Percentiles rank a stretch among this genome's conserved stretches.
Evolutionary conservation across 805 yeast species (phyloP).

Genomic region (Wickerhamiella hasegawae): DNA sequence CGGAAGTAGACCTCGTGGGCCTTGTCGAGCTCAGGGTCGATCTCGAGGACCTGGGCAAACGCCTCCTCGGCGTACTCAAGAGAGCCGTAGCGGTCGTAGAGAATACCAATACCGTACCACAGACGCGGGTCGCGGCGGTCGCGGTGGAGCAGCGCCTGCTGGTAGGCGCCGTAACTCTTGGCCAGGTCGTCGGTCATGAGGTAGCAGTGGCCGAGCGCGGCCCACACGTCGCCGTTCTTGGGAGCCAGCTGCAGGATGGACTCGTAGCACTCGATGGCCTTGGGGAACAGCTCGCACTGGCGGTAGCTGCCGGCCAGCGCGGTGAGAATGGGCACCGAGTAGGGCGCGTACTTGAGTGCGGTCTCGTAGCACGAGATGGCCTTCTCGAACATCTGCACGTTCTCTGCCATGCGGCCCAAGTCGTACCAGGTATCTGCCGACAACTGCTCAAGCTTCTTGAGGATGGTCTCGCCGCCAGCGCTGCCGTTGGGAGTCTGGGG

Average conservation of each 20-base stretch:
- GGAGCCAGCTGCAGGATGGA: conserved; percentile 67
- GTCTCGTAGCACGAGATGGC: conserved; percentile 82
- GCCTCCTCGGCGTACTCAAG: conserved; percentile 98
- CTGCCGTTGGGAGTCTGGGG: conserved; percentile 1
- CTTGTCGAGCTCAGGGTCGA: conserved; percentile 92
- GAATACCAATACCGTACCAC: conserved; percentile 97
- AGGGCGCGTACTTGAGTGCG: conserved; percentile 73
- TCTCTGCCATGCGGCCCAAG: conserved; percentile 77
- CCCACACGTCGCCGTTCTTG: conserved; percentile 95
- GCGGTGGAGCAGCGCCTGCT: conserved; percentile 82
- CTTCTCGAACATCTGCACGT: conserved; percentile 73
- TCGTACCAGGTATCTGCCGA: conserved; percentile 63
- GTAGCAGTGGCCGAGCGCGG: conserved; percentile 84
- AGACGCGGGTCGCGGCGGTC: conserved; percentile 91
- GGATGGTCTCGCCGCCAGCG: conserved; percentile 1
- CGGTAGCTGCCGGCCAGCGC: conserved; percentile 80
- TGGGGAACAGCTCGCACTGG: conserved; percentile 75
- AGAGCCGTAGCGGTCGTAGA: conserved; percentile 91
- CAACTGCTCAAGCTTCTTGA: conserved; percentile 19
- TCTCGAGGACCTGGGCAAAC: conserved; percentile 83
- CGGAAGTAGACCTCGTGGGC: conserved; percentile 93
- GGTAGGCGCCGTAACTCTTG: conserved; percentile 91
- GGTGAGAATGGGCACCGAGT: conserved; percentile 70
- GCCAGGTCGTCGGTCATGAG: conserved; percentile 92
- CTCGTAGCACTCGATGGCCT: conserved; percentile 89